Evolutionary conservation across 257 asterid species (phyloP).

Genomic region (Solanum sitiens): DNA sequence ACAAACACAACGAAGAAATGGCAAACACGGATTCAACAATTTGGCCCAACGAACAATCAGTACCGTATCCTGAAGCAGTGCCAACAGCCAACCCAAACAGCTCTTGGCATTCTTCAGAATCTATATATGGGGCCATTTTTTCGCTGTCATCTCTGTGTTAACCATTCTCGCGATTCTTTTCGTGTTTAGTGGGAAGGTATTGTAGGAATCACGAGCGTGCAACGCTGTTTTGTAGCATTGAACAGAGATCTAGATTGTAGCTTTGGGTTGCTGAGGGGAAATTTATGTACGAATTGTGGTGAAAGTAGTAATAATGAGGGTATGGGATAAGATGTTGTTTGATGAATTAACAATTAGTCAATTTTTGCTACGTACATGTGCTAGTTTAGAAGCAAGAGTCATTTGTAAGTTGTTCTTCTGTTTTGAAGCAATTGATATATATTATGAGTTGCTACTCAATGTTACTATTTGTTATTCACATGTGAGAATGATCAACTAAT

Average conservation of each 20-base stretch:
- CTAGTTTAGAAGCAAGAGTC: neutral
- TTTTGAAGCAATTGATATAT: neutral
- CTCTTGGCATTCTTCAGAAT: constrained; percentile 12
- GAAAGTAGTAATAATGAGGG: neutral
- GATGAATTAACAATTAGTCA: neutral
- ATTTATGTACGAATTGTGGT: neutral
- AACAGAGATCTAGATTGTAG: neutral
- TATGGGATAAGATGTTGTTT: constrained; percentile 9
- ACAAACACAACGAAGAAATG: neutral
- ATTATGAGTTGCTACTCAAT: neutral
- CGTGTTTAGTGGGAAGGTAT: constrained; percentile 19
- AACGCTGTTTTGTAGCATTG: neutral
- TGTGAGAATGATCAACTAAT: no score
- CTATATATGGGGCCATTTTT: constrained; percentile 21
- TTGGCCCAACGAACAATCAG: constrained; percentile 10
- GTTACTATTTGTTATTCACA: neutral
- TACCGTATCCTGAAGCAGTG: constrained; percentile 3
- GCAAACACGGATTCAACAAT: constrained; percentile 10
- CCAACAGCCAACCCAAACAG: neutral
- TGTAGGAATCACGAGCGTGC: constrained; percentile 6
- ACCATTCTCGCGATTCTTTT: constrained; percentile 13
- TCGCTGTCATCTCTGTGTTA: constrained; percentile 21
- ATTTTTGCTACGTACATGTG: neutral
- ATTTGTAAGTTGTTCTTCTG: neutral
- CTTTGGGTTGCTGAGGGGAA: constrained; percentile 5